These are phyloP conservation scores for Volvox carteri DNA, from an alignment of 163 green algal species.

Conservation along the genomic window DNA sequence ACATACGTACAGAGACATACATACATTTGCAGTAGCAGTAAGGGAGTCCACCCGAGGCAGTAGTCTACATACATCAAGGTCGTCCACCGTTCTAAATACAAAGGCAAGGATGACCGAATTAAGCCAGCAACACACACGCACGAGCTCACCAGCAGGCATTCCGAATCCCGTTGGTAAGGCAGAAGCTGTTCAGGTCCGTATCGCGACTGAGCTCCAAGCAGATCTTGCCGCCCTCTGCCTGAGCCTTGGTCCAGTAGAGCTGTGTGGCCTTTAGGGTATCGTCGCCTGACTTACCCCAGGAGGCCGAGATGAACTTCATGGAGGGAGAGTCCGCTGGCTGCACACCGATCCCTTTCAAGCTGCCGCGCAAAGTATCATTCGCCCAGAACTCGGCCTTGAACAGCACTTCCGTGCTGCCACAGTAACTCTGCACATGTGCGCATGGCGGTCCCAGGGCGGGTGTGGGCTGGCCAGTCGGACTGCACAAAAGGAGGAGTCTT, in stretches of 20 bases:
- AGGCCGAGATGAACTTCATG: neutral
- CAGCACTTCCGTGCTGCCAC: too few relatives aligned
- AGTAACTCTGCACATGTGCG: too few relatives aligned
- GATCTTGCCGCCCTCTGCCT: conserved; percentile 13
- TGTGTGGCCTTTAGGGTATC: neutral
- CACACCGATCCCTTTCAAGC: neutral
- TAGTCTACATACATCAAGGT: too few relatives aligned
- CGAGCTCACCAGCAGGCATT: neutral
- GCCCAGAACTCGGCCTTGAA: conserved; percentile 24
- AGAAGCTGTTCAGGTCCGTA: neutral
- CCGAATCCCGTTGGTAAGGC: neutral
- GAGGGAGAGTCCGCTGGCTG: neutral
- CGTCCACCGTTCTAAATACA: too few relatives aligned
- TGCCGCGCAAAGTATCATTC: neutral
- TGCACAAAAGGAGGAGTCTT: too few relatives aligned
- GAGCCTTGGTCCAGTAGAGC: neutral
- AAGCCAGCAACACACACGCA: too few relatives aligned
- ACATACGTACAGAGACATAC: neutral
- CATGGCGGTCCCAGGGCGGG: too few relatives aligned
- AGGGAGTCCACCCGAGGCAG: too few relatives aligned
- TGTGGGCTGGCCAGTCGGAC: too few relatives aligned
- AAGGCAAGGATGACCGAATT: too few relatives aligned
- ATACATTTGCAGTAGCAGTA: too few relatives aligned
- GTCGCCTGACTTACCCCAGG: neutral
- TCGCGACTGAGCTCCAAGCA: conserved; percentile 12